A percentile compares a stretch with the other conserved stretches of the same genome.
Conservation (phyloP, 768 basidiomycete genomes). For the Mycena sanguinolenta region DNA sequence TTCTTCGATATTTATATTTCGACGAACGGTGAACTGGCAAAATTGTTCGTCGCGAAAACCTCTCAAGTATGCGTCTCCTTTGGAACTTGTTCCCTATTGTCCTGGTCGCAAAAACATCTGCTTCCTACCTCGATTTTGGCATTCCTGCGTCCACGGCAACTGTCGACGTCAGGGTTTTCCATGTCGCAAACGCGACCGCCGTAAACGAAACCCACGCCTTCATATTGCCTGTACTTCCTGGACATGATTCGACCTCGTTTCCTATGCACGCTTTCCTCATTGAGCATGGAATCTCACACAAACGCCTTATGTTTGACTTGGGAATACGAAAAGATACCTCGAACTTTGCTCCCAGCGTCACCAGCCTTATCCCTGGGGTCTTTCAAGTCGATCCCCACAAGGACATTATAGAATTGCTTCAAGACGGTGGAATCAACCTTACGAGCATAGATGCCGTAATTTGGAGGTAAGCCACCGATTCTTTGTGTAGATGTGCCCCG, state of each 20-base stretch:
- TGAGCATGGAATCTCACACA: constrained; percentile 5
- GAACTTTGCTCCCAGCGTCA: constrained; percentile 16
- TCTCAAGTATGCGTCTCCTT: neutral
- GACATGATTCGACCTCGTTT: constrained; percentile 3
- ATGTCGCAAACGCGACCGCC: constrained; percentile 20
- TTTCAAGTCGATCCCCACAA: neutral
- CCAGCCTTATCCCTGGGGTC: neutral
- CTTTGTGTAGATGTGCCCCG: neutral
- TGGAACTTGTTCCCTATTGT: neutral
- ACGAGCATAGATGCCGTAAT: constrained; percentile 26
- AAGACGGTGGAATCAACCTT: constrained; percentile 17
- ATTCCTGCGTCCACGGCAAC: constrained; percentile 20
- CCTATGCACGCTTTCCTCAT: constrained; percentile 22
- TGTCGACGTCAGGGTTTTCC: constrained; percentile 16
- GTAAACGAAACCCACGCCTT: neutral
- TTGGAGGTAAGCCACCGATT: constrained; percentile 16
- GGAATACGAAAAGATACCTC: constrained; percentile 23
- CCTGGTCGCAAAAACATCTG: neutral
- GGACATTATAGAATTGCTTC: constrained; percentile 20
- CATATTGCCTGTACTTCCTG: constrained; percentile 15
- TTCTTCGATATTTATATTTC: no score
- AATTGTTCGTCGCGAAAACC: no score
- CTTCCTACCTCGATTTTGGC: constrained; percentile 11
- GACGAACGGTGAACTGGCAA: no score
- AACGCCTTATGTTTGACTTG: constrained; percentile 28